Percentiles rank a stretch among this genome's conserved stretches.
These are phyloP conservation scores for Chamaenerion angustifolium DNA, from an alignment of 345 rosid genomes.

Conservation along the genomic window DNA sequence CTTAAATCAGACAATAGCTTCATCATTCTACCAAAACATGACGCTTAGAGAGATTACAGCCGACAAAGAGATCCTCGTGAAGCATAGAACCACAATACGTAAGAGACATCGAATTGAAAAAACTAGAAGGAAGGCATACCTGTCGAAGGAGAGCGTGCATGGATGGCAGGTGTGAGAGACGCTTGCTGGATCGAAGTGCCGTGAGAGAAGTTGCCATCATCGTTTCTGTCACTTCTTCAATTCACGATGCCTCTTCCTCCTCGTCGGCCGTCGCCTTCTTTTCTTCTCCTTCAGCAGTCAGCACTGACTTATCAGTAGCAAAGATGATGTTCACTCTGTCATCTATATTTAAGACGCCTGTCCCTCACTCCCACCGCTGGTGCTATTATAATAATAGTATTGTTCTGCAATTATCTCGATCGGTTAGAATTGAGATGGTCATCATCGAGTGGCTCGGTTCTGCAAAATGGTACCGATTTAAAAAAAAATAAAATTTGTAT, in stretches of 20 bases:
- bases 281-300: not conserved
- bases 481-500: too few relatives aligned
- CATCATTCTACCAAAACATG: too few relatives aligned
- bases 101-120: not conserved
- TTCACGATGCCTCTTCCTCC: not conserved
- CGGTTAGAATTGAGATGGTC: too few relatives aligned
- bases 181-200: constrained; percentile 3
- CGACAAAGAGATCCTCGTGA: not conserved
- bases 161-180: constrained; percentile 8
- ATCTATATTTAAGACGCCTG: too few relatives aligned
- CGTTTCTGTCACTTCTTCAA: not conserved
- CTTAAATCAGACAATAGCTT: too few relatives aligned
- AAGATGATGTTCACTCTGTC: too few relatives aligned
- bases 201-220: constrained; percentile 1
- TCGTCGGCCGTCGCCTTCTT: too few relatives aligned
- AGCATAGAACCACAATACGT: not conserved
- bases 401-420: too few relatives aligned
- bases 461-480: too few relatives aligned
- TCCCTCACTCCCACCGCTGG: too few relatives aligned
- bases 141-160: constrained; percentile 18
- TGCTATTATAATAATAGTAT: too few relatives aligned
- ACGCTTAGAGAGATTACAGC: not conserved
- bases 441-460: too few relatives aligned
- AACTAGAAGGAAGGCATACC: constrained; percentile 4
- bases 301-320: not conserved